Base-by-base conservation (phyloP, 192 early-diverging fungal species). In the Backusella circina region DNA sequence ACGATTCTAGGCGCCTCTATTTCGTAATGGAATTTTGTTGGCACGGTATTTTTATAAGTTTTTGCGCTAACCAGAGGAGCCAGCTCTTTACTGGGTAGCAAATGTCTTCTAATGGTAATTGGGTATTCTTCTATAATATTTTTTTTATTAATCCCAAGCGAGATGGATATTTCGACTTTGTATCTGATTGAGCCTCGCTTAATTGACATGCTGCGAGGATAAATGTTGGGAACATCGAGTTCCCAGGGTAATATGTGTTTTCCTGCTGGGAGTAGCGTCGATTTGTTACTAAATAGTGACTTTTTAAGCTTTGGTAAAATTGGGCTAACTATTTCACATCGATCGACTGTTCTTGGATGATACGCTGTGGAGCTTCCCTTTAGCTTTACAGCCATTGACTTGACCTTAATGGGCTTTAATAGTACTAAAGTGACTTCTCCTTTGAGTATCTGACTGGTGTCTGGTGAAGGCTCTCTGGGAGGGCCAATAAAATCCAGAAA, bases 1-100 rank as follows among this genome's bases (percentile, higher is more conserved):
- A 76, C 66, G 12, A 76, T 70, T 21, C 61, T 44, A 38, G 79
- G 79, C 5, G 54, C 75, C 35, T 80, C 75, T 12, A 80, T 76
- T n/a, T 76, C 71, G 32, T 80, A 80, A 37, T 76, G 79, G 28
- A 80, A 80, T 73, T 76, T 80, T 6, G 74, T 71, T 16, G 75
- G 74, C 3, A 79, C 36, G 5, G 79, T 80, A 37, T 65, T 41
- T 50, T 80, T 54, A 44, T 70, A 76, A 15, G 64, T 18, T 4
- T 69, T 65, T 15, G 71, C 41, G 61, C 68, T 71, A 8, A 76
- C 65, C 9, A 65, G 23, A 23, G 75, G 65, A 7, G 61, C 37
- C 12, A 70, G 23, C 33, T 76, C 70, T 16, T 54, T 28, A 13
- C 47, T 73, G 10, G 75, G 71, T 15, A 76, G 28, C 12, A 73